Conservation (phyloP, 2,329 filamentous ascomycete species). For the Venturia nashicola region DNA sequence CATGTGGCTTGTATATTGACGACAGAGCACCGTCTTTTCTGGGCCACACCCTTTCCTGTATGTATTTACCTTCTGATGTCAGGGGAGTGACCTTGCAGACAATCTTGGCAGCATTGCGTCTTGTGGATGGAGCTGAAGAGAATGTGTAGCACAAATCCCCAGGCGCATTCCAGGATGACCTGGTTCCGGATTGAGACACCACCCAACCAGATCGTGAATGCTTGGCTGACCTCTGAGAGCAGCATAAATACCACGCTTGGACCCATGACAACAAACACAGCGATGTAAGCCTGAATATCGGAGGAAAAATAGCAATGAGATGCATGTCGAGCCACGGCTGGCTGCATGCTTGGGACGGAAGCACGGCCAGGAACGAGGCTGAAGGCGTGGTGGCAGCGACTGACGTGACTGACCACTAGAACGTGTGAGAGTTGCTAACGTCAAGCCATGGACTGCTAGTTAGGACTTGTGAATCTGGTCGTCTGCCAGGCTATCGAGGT, state of each 20-base stretch:
- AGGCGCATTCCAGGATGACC: slow-evolving; percentile 6
- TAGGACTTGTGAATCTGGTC: neutral
- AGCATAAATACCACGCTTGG: neutral
- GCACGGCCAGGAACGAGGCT: slow-evolving; percentile 2
- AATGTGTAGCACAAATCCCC: neutral
- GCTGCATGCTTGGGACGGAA: slow-evolving; percentile 1
- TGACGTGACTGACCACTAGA: neutral
- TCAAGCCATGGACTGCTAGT: neutral
- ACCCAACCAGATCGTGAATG: slow-evolving; percentile 1
- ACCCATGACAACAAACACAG: neutral
- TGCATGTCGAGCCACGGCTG: neutral
- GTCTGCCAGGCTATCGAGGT: neutral
- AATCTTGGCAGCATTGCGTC: slow-evolving; percentile 2
- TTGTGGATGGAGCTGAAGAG: slow-evolving; percentile 2
- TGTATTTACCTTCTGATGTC: neutral
- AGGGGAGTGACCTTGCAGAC: neutral
- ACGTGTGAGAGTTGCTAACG: neutral
- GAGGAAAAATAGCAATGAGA: neutral
- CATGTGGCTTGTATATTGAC: neutral
- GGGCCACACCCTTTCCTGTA: neutral
- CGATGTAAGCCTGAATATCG: neutral
- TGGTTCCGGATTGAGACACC: slow-evolving; percentile 2
- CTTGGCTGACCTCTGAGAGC: neutral
- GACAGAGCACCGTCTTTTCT: neutral
- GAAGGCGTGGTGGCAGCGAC: neutral